Base-by-base conservation (phyloP, 345 rosid genomes). In the Xanthoceras sorbifolium region DNA sequence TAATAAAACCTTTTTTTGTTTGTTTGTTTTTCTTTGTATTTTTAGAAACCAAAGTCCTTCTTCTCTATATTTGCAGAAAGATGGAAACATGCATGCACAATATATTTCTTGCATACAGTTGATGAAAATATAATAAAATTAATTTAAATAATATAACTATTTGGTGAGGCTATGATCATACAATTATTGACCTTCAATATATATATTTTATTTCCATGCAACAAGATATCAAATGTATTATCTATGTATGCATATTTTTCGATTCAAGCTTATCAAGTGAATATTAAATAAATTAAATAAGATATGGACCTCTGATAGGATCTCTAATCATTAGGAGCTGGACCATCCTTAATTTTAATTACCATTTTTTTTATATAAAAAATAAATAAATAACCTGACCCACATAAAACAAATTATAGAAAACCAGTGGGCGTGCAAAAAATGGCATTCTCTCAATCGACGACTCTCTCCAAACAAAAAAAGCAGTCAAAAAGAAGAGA, bases 361-460 rank as follows among this genome's bases (percentile, higher is more conserved):
- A 12, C 1, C n/a, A 11, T 15, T 26, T 29, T 20, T 20, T 69
- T 52, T 20, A n/a, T n/a, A n/a, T n/a, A n/a, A n/a, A n/a, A n/a
- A n/a, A n/a, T n/a, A n/a, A n/a, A n/a, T n/a, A n/a, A n/a, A 28
- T 28, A 52, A 32, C 29, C 50, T 71, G 65, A 71, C 75, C 75
- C 67, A 60, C 38, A 61, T 25, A 6, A 14, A 29, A 59, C 38
- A 23, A 32, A 17, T n/a, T 62, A 62, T 22, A 28, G 50, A 4
- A 14, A 38, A 17, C 18, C 69, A 6, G 31, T 46, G 60, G 44
- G 77, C 69, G 61, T 29, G 77, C 46, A 29, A 63, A 74, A n/a
- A 28, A 32, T 46, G 77, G 31, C 70, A 29, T 11, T 73, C 60
- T 73, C 31, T 63, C 20, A 46, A 73, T 12, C 22, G 69, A 73